A percentile compares a stretch with the other conserved stretches of the same genome.
phyloP scores from a whole-genome alignment of 164 flowering plant species.

The Tetrastigma voinierianum region DNA sequence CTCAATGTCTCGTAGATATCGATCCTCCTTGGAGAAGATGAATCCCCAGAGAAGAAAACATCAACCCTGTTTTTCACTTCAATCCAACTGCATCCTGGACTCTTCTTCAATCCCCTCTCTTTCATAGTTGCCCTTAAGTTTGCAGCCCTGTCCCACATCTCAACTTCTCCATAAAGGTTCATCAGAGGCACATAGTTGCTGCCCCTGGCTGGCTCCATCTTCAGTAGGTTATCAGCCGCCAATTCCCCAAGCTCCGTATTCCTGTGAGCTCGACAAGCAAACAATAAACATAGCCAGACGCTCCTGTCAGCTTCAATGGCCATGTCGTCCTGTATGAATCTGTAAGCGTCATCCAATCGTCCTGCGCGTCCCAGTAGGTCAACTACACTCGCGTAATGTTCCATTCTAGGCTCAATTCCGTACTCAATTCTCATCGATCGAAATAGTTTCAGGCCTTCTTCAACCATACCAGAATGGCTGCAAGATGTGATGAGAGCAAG shows the following conservation, averaged over 20 bases:
- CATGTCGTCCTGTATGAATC: slow-evolving; percentile 41
- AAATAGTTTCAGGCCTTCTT: slow-evolving; percentile 43
- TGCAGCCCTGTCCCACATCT: slow-evolving; percentile 43
- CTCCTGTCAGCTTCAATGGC: slow-evolving; percentile 46
- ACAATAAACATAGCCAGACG: slow-evolving; percentile 50
- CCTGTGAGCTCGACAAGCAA: slow-evolving; percentile 36
- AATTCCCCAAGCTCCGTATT: slow-evolving; percentile 52
- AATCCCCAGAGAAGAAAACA: slow-evolving; percentile 47
- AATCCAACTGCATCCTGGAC: slow-evolving; percentile 68
- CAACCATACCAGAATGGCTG: slow-evolving; percentile 56
- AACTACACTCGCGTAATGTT: slow-evolving; percentile 53
- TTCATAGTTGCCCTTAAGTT: slow-evolving; percentile 40
- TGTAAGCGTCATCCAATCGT: slow-evolving; percentile 45
- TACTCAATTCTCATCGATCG: slow-evolving; percentile 41
- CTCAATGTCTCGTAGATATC: slow-evolving; percentile 36
- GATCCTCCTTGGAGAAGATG: slow-evolving; percentile 32
- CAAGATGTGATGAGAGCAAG: slow-evolving; percentile 56
- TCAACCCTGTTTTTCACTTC: slow-evolving; percentile 38
- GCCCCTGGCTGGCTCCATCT: slow-evolving; percentile 39
- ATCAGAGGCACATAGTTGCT: slow-evolving; percentile 43
- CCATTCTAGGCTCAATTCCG: slow-evolving; percentile 45
- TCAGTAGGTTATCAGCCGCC: slow-evolving; percentile 35
- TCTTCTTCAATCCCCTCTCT: slow-evolving; percentile 49
- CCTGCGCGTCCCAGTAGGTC: slow-evolving; percentile 64
- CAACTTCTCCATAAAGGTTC: slow-evolving; percentile 52